Evolutionary conservation across 2,329 filamentous ascomycete species (phyloP), one percentile per base, ranked within the genome.

Genomic region (Aspergillus sp.): DNA sequence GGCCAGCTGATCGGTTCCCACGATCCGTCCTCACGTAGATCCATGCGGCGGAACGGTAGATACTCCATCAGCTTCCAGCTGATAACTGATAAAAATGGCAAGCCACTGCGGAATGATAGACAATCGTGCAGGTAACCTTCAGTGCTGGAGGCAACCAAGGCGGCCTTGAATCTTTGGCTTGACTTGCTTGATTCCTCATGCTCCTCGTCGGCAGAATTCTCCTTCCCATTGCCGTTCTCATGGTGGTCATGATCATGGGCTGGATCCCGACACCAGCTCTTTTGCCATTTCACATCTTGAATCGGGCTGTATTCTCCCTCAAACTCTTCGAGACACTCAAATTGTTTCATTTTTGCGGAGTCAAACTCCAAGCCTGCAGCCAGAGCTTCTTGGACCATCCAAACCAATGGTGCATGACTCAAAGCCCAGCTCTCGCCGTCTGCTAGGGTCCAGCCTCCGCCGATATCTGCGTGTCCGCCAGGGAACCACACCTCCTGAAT

Each of bases 1-100:
- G 90, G 90, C 89, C 90, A 93, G 8, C 86, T 81, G 63, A 95
- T 93, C 0, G 89, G 87, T 71, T 86, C 87, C 90, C 91, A 95
- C 0, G 84, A 85, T 0, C 89, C 89, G 61, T 93, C 88, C 0
- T 78, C 59, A 60, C 86, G 85, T 7, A 93, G 76, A 64, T 93
- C 90, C 88, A 95, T 93, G 22, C 90, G 81, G 1, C 89, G 83
- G 75, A 93, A 93, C 0, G 90, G 90, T 22, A 93, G 77, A 70
- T 89, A 92, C 68, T 93, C 90, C 89, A 93, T 90, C 20, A 90
- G 70, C 37, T 86, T 89, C 90, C 90, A 93, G 2, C 81, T 82
- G 0, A 88, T 64, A 0, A 91, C 88, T 0, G 86, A 83, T 4
- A 77, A 55, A 22, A 62, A 60, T 0, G 80, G 71, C 4, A 89